These are phyloP conservation scores for Alternaria novae-zelandiae DNA, from an alignment of 2,329 filamentous ascomycete genomes.

Conservation along the genomic window DNA sequence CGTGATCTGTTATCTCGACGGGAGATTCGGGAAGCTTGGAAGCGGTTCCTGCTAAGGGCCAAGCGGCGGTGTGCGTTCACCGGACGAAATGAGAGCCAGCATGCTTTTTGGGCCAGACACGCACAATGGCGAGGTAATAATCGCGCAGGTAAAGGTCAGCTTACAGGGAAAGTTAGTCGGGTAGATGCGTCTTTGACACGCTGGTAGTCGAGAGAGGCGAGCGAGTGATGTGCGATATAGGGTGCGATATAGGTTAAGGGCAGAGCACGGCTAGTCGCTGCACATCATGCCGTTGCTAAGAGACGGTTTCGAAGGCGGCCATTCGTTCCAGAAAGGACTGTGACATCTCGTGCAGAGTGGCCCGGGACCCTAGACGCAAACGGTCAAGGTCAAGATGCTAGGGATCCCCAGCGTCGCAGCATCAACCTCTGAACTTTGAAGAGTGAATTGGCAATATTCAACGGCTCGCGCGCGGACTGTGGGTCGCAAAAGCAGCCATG, in stretches of 20 bases:
- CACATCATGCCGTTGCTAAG: conserved; percentile 4
- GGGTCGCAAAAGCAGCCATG: conserved; percentile 29
- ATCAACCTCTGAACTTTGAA: conserved; percentile 13
- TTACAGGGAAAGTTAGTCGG: background rate
- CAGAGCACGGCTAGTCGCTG: conserved; percentile 4
- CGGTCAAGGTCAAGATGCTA: conserved; percentile 12
- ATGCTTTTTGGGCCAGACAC: conserved; percentile 2
- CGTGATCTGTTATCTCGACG: background rate
- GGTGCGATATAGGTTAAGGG: background rate
- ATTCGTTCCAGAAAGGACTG: conserved; percentile 16
- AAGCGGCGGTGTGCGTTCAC: conserved; percentile 10
- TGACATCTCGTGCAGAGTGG: conserved; percentile 19
- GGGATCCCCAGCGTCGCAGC: conserved; percentile 15
- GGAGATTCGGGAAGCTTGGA: background rate
- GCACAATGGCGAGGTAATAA: background rate
- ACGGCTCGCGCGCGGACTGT: conserved; percentile 19
- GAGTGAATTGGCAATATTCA: conserved; percentile 17
- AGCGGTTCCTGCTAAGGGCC: background rate
- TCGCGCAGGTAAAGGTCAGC: background rate
- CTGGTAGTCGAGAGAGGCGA: background rate
- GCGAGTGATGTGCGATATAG: background rate
- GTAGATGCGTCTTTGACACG: background rate
- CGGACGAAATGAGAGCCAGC: background rate
- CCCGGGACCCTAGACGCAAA: conserved; percentile 18
- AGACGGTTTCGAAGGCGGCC: conserved; percentile 1